phyloP scores from a whole-genome alignment of 2,329 filamentous ascomycete species.

The Pseudocercospora eumusae region DNA sequence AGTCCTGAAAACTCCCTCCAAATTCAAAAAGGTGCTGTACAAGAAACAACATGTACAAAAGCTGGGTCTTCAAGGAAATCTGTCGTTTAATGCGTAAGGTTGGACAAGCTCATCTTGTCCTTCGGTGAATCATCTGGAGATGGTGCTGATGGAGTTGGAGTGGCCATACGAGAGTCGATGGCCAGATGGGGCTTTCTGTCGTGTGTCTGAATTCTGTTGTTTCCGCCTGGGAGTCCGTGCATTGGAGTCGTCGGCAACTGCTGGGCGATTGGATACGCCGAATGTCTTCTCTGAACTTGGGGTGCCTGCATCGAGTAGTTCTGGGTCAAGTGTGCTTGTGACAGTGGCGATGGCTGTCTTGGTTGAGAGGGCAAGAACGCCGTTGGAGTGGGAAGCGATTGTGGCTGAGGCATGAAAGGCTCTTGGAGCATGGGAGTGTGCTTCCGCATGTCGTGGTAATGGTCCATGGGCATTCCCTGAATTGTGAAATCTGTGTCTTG shows the following conservation, averaged over 20 bases:
- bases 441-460: constrained; percentile 34
- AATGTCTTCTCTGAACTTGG: constrained; percentile 26
- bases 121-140: constrained; percentile 40
- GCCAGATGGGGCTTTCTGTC: constrained; percentile 26
- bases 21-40: constrained; percentile 20
- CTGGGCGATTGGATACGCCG: constrained; percentile 26
- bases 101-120: constrained; percentile 44
- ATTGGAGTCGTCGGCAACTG: constrained; percentile 26
- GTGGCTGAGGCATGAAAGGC: constrained; percentile 38
- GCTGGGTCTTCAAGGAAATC: constrained; percentile 1
- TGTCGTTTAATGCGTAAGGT: constrained; percentile 38
- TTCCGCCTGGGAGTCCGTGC: constrained; percentile 32
- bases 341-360: constrained; percentile 29
- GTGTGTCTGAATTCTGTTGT: constrained; percentile 23
- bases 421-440: constrained; percentile 40
- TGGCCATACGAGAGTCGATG: constrained; percentile 36
- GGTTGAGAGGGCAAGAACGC: constrained; percentile 33
- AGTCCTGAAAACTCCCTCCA: constrained; percentile 15
- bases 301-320: constrained; percentile 35
- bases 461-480: constrained; percentile 36
- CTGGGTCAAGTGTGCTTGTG: constrained; percentile 30
- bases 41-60: constrained; percentile 16
- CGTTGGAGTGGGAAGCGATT: constrained; percentile 31
- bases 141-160: constrained; percentile 31
- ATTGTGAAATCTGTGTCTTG: constrained; percentile 38